Base-by-base conservation (phyloP, 345 rosid species). In the Carallia brachiata region DNA sequence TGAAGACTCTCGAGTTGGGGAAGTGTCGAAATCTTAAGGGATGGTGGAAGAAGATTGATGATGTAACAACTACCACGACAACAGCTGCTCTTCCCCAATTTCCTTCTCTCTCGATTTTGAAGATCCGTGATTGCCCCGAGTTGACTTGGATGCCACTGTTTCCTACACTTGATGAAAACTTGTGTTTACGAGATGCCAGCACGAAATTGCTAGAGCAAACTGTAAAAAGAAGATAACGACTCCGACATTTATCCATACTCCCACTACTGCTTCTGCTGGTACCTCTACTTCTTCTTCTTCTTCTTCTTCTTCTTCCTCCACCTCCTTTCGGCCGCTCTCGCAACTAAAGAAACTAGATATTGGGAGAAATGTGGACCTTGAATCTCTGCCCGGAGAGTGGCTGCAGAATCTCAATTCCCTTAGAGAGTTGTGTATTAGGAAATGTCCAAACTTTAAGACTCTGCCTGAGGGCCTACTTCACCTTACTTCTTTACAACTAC, bases 341-440 rank as follows among this genome's bases (percentile, higher is more conserved):
- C 36, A 66, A 54, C 18, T 73, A 44, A 53, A 61, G 52, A 12
- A 0, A 4, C 32, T 60, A 32, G 2, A 39, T 1, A 13, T 70
- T 0, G 3, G 7, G n/a, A 10, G 6, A 5, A 40, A 63, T 30
- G 47, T 40, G 0, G 75, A 72, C 23, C 56, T 71, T 15, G 55
- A 55, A 63, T 71, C 55, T 56, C 6, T 71, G 8, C 57, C 69
- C 0, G 75, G 32, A 19, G 36, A 65, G 5, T 18, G 64, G 19
- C 31, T 72, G 12, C 31, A 7, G 13, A 66, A 36, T 39, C 61
- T 73, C 37, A 66, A 30, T 52, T 73, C 70, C 50, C 54, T 73
- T 36, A 31, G 27, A 44, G 9, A 15, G 36, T 8, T 62, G 12
- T 0, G 6, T 1, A 39, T 70, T 10, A 0, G 2, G 0, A 0